phyloP scores from a whole-genome alignment of 768 basidiomycete species.

The Lanmaoa pseudosensibilis region DNA sequence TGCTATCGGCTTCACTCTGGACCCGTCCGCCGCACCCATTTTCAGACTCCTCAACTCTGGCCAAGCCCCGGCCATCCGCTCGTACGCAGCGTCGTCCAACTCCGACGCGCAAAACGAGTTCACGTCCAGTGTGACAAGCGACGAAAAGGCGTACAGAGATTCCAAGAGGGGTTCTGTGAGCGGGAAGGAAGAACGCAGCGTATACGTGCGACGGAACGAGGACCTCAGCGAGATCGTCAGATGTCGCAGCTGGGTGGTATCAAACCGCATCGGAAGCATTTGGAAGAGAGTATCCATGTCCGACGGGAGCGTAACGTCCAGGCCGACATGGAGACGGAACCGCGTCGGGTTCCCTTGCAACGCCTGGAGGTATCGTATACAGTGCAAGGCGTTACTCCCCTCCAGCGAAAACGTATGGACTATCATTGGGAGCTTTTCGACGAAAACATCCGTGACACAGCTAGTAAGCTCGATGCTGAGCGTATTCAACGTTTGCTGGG shows the following conservation, averaged over 20 bases:
- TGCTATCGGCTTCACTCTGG: conserved; percentile 5
- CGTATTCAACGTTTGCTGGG: conserved; percentile 1
- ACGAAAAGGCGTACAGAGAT: conserved; percentile 8
- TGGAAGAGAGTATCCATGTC: conserved; percentile 11
- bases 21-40: conserved; percentile 3
- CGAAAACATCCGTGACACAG: background rate
- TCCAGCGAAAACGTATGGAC: conserved; percentile 11
- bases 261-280: conserved; percentile 5
- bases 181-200: background rate
- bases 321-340: conserved; percentile 2
- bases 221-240: conserved; percentile 12
- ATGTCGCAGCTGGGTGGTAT: background rate
- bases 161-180: conserved; percentile 3
- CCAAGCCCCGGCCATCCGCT: conserved; percentile 5
- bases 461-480: conserved; percentile 13
- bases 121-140: conserved; percentile 8
- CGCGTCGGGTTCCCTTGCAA: conserved; percentile 1
- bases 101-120: conserved; percentile 6
- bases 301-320: background rate
- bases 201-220: background rate
- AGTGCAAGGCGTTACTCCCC: conserved; percentile 4
- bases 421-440: conserved; percentile 3
- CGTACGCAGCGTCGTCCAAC: conserved; percentile 14
- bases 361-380: conserved; percentile 10
- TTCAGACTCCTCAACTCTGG: conserved; percentile 14